Conservation (phyloP, 1,139 yeast genomes). For the Nakaseomyces glabratus region DNA sequence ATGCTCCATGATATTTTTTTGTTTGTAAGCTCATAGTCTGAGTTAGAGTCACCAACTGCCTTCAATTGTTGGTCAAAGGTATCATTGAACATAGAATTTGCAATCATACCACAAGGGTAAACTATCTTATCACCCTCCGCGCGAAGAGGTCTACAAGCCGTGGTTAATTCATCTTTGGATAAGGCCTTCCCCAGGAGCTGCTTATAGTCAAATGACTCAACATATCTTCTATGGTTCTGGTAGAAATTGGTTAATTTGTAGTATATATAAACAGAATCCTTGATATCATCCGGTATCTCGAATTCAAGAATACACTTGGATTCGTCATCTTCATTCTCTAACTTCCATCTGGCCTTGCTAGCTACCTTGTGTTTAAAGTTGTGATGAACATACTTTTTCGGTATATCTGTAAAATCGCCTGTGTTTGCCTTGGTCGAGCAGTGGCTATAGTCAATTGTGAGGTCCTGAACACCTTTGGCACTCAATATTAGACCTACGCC, state of each 20-base stretch:
- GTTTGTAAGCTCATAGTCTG: conserved; percentile 53
- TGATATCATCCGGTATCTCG: conserved; percentile 48
- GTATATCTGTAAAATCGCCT: conserved; percentile 37
- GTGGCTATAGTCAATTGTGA: conserved; percentile 50
- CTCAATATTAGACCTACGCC: conserved; percentile 60
- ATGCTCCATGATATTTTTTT: conserved; percentile 81
- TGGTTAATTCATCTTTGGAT: conserved; percentile 30
- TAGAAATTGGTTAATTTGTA: conserved; percentile 65
- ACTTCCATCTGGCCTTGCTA: conserved; percentile 48
- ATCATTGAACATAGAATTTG: conserved; percentile 88
- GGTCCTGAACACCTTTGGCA: conserved; percentile 49
- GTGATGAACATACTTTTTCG: conserved; percentile 41
- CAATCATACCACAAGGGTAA: conserved; percentile 94
- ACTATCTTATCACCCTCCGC: conserved; percentile 46
- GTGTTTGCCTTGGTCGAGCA: conserved; percentile 40
- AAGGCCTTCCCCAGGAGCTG: conserved; percentile 62
- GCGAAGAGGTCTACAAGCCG: conserved; percentile 74
- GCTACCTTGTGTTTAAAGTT: conserved; percentile 41
- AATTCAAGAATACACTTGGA: conserved; percentile 48
- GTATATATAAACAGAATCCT: conserved; percentile 55
- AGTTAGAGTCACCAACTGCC: conserved; percentile 35
- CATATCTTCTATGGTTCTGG: conserved; percentile 74
- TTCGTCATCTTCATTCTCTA: conserved; percentile 30
- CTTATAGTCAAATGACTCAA: conserved; percentile 55
- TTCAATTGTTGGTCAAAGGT: conserved; percentile 41